Evolutionary conservation across 805 yeast species (phyloP).

Genomic region (Ogataea polymorpha): DNA sequence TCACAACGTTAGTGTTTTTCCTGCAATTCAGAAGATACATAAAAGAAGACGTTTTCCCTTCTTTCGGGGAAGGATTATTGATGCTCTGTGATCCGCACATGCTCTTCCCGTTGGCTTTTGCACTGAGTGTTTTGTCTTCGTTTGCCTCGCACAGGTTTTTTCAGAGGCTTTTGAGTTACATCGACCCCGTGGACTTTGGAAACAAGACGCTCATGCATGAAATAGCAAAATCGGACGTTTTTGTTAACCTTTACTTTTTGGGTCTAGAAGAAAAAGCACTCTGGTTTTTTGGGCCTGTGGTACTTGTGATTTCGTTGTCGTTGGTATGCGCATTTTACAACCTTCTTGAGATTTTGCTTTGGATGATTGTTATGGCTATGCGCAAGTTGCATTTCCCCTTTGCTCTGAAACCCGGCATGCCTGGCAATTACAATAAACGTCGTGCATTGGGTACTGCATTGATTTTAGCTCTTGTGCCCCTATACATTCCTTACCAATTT

Average conservation of each 20-base stretch:
- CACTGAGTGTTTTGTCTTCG: conserved; percentile 39
- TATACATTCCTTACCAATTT: conserved; percentile 79
- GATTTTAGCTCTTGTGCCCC: conserved; percentile 44
- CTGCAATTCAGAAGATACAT: conserved; percentile 52
- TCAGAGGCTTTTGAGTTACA: conserved; percentile 37
- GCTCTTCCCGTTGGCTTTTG: conserved; percentile 25
- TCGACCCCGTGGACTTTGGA: conserved; percentile 55
- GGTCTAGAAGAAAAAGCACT: conserved; percentile 60
- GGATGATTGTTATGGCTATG: conserved; percentile 21
- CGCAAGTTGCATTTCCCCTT: conserved; percentile 11
- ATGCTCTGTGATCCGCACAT: conserved; percentile 32
- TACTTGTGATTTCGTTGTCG: conserved; percentile 44
- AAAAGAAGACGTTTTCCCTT: conserved; percentile 37
- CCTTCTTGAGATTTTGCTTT: conserved; percentile 28
- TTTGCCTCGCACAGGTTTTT: conserved; percentile 34
- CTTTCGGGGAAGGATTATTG: conserved; percentile 46
- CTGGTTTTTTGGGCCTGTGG: conserved; percentile 58
- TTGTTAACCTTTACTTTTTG: conserved; percentile 56
- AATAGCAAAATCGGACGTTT: conserved; percentile 34
- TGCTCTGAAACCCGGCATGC: conserved; percentile 3
- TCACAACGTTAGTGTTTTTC: conserved; percentile 48
- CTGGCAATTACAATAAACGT: conserved; percentile 16
- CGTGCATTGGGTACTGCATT: conserved; percentile 35
- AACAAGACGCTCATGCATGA: conserved; percentile 43
- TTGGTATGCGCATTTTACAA: conserved; percentile 39